Evolutionary conservation across 495 filamentous ascomycete species (phyloP).

Genomic region (Cercophora samala): DNA sequence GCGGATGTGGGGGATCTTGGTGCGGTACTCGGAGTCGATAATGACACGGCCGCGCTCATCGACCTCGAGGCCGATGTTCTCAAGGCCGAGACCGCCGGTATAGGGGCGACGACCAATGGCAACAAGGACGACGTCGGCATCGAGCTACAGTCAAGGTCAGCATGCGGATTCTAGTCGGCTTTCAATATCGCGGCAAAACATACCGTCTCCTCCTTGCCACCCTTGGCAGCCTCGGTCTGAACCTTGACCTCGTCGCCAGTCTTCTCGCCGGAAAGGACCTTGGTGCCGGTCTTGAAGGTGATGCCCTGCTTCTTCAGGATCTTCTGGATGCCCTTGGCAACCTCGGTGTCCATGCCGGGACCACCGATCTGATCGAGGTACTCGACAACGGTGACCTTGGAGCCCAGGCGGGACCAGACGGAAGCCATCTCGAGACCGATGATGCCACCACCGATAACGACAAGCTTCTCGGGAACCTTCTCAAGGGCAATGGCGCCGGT

Average conservation of each 20-base stretch:
- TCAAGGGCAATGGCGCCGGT: conserved; percentile 87
- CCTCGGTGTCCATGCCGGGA: conserved; percentile 94
- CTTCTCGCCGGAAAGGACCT: conserved; percentile 83
- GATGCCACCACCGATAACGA: conserved; percentile 97
- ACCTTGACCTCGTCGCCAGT: conserved; percentile 69
- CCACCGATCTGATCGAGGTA: conserved; percentile 95
- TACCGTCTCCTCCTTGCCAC: conserved; percentile 88
- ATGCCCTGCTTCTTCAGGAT: conserved; percentile 94
- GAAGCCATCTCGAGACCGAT: conserved; percentile 99
- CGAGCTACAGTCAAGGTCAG: conserved; percentile 57
- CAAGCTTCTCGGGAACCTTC: conserved; percentile 94
- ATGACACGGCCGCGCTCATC: conserved; percentile 91
- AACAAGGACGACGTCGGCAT: conserved; percentile 94
- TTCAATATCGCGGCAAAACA: conserved; percentile 33
- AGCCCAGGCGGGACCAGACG: conserved; percentile 89
- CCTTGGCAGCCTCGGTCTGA: conserved; percentile 87
- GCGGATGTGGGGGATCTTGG: conserved; percentile 93
- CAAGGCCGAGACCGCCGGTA: conserved; percentile 83
- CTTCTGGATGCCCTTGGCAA: conserved; percentile 89
- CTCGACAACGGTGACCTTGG: conserved; percentile 95
- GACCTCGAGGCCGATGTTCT: conserved; percentile 90
- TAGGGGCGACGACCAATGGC: conserved; percentile 95
- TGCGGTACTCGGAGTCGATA: conserved; percentile 98
- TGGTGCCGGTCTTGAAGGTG: conserved; percentile 96
- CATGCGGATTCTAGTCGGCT: not conserved